Conservation (phyloP, 345 rosid genomes). For the Combretum micranthum region DNA sequence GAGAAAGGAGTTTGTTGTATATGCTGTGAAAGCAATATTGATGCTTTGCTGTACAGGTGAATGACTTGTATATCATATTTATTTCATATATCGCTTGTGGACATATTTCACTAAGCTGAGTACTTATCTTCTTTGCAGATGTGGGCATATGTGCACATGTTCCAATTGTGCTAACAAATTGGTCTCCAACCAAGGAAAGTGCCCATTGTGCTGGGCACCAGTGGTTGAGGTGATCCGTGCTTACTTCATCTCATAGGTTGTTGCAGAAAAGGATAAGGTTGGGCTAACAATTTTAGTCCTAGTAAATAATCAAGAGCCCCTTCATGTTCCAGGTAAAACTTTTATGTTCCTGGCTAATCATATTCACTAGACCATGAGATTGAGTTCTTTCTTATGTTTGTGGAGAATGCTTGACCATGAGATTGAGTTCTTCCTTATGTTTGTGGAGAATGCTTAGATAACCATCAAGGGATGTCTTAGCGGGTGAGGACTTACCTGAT, state of each 20-base stretch:
- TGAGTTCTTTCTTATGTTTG: too few species aligned
- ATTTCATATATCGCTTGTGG: not conserved
- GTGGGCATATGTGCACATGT: constrained; percentile 97
- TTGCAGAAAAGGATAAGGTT: constrained; percentile 2
- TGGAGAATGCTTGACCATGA: too few species aligned
- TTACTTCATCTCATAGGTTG: constrained; percentile 38
- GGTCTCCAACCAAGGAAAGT: constrained; percentile 64
- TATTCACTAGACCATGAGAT: too few species aligned
- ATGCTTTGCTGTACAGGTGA: constrained; percentile 83
- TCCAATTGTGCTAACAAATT: constrained; percentile 74
- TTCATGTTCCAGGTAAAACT: constrained; percentile 14
- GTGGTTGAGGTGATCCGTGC: constrained; percentile 85
- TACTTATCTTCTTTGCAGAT: constrained; percentile 42
- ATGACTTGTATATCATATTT: not conserved
- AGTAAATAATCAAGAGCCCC: constrained; percentile 11
- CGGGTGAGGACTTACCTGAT: too few species aligned
- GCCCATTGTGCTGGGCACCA: constrained; percentile 96
- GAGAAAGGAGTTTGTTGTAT: constrained; percentile 78
- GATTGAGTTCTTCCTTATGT: too few species aligned
- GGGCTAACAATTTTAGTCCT: constrained; percentile 8
- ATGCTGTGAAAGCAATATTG: constrained; percentile 61
- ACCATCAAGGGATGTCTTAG: too few species aligned
- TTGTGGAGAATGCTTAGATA: too few species aligned
- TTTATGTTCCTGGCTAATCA: not conserved
- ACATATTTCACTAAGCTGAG: not conserved